phyloP scores from a whole-genome alignment of 2,329 filamentous ascomycete genomes.

The Trichoderma oligosporum region DNA sequence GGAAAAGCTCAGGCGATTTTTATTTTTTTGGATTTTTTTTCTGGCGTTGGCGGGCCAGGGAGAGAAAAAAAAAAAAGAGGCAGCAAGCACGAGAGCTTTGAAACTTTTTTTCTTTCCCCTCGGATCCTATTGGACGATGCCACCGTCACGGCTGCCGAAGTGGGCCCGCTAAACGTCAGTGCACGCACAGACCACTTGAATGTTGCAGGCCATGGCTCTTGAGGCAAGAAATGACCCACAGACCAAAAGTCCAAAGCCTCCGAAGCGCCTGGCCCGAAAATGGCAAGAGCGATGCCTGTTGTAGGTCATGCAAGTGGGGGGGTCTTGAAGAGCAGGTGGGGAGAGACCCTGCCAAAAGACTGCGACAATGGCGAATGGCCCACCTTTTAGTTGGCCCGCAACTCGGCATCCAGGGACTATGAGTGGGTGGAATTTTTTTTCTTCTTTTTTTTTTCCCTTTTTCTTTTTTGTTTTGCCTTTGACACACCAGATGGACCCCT shows the following conservation, averaged over 20 bases:
- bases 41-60: conserved; percentile 26
- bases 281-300: conserved; percentile 13
- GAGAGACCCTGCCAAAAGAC: not conserved
- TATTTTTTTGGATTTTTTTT: too few species aligned
- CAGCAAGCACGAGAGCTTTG: conserved; percentile 36
- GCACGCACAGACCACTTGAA: conserved; percentile 21
- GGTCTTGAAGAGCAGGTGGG: conserved; percentile 12
- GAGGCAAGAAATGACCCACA: conserved; percentile 15
- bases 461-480: not conserved
- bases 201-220: conserved; percentile 16
- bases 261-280: not conserved
- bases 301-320: not conserved
- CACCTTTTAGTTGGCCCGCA: conserved; percentile 11
- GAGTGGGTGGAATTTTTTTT: not conserved
- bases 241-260: not conserved
- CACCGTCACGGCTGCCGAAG: conserved; percentile 35
- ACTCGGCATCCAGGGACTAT: conserved; percentile 12
- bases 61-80: conserved; percentile 21
- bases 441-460: conserved; percentile 1
- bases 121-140: conserved; percentile 33
- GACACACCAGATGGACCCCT: not conserved
- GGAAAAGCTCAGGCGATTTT: conserved; percentile 26
- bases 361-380: not conserved
- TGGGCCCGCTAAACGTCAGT: conserved; percentile 34
- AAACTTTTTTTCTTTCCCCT: conserved; percentile 37